Evolutionary conservation across 2,329 filamentous ascomycete genomes (phyloP).

Genomic region (Periglandula ipomoeae): DNA sequence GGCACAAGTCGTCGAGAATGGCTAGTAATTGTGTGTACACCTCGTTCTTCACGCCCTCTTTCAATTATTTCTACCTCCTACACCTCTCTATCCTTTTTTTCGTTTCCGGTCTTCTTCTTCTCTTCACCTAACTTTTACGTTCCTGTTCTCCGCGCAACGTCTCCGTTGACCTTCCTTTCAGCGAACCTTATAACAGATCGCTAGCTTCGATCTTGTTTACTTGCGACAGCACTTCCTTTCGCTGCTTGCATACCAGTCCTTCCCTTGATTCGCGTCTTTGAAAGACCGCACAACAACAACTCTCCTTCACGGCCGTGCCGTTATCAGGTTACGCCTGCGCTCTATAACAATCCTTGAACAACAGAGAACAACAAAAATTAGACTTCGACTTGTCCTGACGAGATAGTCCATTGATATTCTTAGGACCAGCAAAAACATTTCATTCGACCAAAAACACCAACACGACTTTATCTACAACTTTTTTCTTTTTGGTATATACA

Average conservation of each 20-base stretch:
- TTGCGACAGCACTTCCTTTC: constrained; percentile 16
- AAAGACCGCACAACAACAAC: constrained; percentile 31
- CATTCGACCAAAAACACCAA: not conserved
- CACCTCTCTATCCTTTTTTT: not conserved
- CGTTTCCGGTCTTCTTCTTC: constrained; percentile 2
- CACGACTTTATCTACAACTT: too few species aligned
- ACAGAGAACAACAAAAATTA: not conserved
- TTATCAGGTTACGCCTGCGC: constrained; percentile 5
- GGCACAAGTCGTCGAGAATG: not conserved
- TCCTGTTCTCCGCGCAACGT: constrained; percentile 12
- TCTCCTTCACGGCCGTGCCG: constrained; percentile 28
- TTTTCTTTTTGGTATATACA: not conserved
- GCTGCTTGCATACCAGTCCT: constrained; percentile 22
- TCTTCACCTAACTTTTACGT: constrained; percentile 9
- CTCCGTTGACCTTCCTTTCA: constrained; percentile 16
- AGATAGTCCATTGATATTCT: constrained; percentile 2
- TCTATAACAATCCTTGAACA: not conserved
- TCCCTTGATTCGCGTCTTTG: constrained; percentile 37
- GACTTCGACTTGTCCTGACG: not conserved
- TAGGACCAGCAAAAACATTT: constrained; percentile 5
- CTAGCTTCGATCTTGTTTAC: constrained; percentile 11
- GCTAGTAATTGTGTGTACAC: not conserved
- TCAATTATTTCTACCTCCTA: constrained; percentile 1
- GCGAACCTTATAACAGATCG: constrained; percentile 6
- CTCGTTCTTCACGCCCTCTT: too few species aligned